Base-by-base conservation (phyloP, 2,329 filamentous ascomycete genomes). In the Penicillium sp. region DNA sequence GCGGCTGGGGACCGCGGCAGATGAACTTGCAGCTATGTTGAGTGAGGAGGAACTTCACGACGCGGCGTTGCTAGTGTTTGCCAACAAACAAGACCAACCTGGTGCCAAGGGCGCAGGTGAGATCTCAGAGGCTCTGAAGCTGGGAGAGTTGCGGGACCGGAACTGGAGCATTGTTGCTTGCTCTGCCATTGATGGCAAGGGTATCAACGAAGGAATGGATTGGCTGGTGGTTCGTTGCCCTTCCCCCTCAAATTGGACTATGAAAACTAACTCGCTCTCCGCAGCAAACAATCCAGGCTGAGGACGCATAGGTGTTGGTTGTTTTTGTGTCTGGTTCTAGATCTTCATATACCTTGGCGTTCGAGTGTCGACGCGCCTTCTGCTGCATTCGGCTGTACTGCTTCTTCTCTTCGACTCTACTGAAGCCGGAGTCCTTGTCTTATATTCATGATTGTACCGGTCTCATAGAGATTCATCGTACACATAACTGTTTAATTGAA, bases 161-260 rank as follows among this genome's bases (percentile, higher is more conserved):
- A 99, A 97, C 81, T 99, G 94, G 94, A 97, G 92, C 75, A 99
- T 99, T 71, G 92, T 99, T 73, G 93, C 92, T 21, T 99, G 94
- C 76, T 96, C 91, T 63, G 94, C 94, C 13, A 93, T 99, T 53
- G 94, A 97, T 71, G 94, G 94, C 42, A 89, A 90, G 68, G 94
- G 94, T 73, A 90, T 99, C 43, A 91, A 88, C 60, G 94, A 99
- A 77, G 94, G 94, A 56, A 99, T 99, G 94, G 94, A 99, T 76
- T 99, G 94, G 94, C 81, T 99, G 71, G 92, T 95, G 81, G 90
- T 93, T 77, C 77, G 81, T 81, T 52, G 46, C 36, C 14, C 42
- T 44, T n/a, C 24, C 42, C 36, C 60, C 42, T 57, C 43, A 16
- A 46, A 48, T 52, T 21, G n/a, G 29, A 32, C 52, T 44, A 50